phyloP scores from a whole-genome alignment of 129 eudicot genomes.

The Logfia minima region DNA sequence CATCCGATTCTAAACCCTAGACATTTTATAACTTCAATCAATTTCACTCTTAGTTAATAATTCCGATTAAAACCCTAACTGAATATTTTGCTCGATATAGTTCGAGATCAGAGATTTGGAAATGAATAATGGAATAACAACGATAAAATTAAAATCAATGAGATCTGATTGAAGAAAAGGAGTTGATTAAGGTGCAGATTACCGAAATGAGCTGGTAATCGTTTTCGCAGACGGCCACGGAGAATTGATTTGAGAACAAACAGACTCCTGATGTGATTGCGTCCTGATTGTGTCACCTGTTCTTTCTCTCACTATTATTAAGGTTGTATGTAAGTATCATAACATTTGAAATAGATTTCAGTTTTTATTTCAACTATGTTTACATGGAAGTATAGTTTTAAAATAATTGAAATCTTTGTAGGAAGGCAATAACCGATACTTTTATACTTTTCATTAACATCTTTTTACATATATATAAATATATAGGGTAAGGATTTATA shows the following conservation, averaged over 20 bases:
- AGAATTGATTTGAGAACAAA: conserved; percentile 36
- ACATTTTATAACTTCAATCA: conserved; percentile 22
- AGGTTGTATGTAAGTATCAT: conserved; percentile 9
- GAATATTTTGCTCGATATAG: conserved; percentile 12
- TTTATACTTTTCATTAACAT: too few species aligned
- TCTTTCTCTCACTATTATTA: conserved; percentile 13
- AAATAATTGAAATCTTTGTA: too few species aligned
- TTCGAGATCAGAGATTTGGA: conserved; percentile 30
- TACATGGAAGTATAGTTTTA: too few species aligned
- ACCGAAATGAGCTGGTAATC: conserved; percentile 22
- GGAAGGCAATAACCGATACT: too few species aligned
- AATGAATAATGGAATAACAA: conserved; percentile 8
- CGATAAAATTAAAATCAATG: conserved; percentile 18
- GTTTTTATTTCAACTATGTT: background rate
- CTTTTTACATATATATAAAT: too few species aligned
- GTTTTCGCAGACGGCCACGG: conserved; percentile 35
- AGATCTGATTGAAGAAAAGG: conserved; percentile 37
- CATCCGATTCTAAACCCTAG: conserved; percentile 45
- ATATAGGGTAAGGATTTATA: too few species aligned
- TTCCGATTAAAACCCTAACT: conserved; percentile 36
- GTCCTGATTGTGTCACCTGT: conserved; percentile 33
- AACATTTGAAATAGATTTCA: background rate
- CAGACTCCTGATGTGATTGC: conserved; percentile 32
- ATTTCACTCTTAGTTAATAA: conserved; percentile 21
- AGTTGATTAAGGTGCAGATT: conserved; percentile 26